Evolutionary conservation across 1,139 yeast genomes (phyloP), one percentile per base, ranked within the genome.

Genomic region (Kurtzmaniella quercitrusa): DNA sequence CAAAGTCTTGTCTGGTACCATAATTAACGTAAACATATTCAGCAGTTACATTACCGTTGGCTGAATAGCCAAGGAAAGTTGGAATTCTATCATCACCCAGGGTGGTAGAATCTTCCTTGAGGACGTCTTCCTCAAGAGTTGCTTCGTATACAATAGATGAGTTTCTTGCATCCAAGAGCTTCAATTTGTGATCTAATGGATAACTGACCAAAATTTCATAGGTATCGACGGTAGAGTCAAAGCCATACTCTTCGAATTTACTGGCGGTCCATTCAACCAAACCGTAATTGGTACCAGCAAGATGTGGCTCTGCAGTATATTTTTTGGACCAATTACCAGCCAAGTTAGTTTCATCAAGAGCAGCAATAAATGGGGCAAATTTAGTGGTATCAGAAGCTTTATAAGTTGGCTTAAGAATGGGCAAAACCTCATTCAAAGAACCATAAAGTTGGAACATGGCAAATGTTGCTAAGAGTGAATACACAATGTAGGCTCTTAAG

Each of bases 71-170:
- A 54, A 70, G 65, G 45, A 71, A 71, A 2, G 76, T 71, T 6
- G 78, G 78, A 36, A 71, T 59, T 11, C 62, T 50, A 38, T 76
- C 81, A 36, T 62, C 60, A 14, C 71, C 68, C 6, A 61, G 57
- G 1, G 95, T 74, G 30, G 89, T 82, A 28, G 79, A 75, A 60
- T 89, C 97, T 45, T 85, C 85, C 11, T 76, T 66, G 34, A 88
- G 56, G 12, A 63, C 81, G 56, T 88, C 96, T 61, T 88, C 96
- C 49, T 71, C 68, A 48, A 88, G 69, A 1, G 82, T 71, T 3
- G 96, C 89, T 46, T 71, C 67, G 59, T 80, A 87, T 36, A 75
- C 59, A 7, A 72, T 59, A 9, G 66, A 53, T 2, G 58, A 57
- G 22, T 63, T 53, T 8, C 57, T 49, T 15, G 52, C 42, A 38